Conservation (phyloP, 257 asterid species). For the Cruciata laevipes region DNA sequence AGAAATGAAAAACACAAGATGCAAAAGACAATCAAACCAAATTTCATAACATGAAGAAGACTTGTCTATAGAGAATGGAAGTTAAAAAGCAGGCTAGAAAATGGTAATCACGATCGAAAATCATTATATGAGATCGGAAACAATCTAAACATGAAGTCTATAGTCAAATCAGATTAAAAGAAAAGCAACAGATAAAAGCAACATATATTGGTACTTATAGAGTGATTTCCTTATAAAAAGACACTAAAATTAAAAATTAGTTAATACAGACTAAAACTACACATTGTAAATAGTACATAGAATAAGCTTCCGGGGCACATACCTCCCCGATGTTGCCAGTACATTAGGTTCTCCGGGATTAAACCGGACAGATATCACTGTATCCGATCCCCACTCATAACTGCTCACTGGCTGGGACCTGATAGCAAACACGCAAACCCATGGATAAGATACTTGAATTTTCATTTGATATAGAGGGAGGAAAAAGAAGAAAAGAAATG, state of each 20-base stretch:
- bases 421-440: slow-evolving; percentile 25
- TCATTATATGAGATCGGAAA: too few species aligned
- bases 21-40: neutral
- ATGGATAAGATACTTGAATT: slow-evolving; percentile 8
- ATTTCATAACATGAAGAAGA: too few species aligned
- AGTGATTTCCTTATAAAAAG: too few species aligned
- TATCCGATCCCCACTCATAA: slow-evolving; percentile 74
- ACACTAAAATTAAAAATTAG: too few species aligned
- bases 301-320: slow-evolving; percentile 4
- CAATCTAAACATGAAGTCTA: too few species aligned
- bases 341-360: slow-evolving; percentile 91
- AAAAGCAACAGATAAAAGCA: too few species aligned
- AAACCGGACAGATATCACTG: slow-evolving; percentile 73
- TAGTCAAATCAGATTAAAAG: neutral
- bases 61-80: too few species aligned
- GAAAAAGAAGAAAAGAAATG: neutral
- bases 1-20: neutral
- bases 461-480: neutral
- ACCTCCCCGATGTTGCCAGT: slow-evolving; percentile 90
- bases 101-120: too few species aligned
- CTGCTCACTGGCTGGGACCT: slow-evolving; percentile 91
- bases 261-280: too few species aligned
- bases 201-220: neutral
- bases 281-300: too few species aligned
- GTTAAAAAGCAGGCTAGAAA: neutral